These are phyloP conservation scores for Pseudogymnoascus pannorum DNA, from an alignment of 2,329 filamentous ascomycete species.

Conservation along the genomic window DNA sequence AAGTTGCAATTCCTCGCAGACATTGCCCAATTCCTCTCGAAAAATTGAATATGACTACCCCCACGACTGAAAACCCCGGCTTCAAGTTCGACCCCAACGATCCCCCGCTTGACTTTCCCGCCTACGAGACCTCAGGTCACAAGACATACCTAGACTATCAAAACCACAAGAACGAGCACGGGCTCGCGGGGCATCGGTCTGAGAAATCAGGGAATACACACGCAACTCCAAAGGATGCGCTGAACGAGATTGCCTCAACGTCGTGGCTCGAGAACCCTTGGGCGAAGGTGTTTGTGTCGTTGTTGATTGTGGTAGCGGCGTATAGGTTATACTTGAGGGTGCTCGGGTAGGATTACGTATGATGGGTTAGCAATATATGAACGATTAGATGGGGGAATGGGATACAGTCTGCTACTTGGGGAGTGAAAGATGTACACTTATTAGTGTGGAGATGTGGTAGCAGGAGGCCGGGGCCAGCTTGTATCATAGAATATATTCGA, in stretches of 20 bases:
- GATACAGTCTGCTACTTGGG: not conserved
- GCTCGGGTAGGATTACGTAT: not conserved
- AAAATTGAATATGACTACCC: conserved; percentile 1
- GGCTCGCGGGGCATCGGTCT: not conserved
- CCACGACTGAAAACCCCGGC: not conserved
- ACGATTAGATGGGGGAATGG: not conserved
- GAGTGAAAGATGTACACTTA: not conserved
- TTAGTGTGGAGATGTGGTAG: not conserved
- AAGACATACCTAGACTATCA: conserved; percentile 1
- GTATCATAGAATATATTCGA: conserved; percentile 4
- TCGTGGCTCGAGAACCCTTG: conserved; percentile 2
- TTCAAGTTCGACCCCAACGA: conserved; percentile 4
- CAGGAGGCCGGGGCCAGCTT: not conserved
- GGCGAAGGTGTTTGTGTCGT: not conserved
- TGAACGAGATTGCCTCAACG: not conserved
- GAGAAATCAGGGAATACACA: not conserved
- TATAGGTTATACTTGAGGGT: conserved; percentile 2
- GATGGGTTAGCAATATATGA: not conserved
- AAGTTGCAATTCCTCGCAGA: not conserved
- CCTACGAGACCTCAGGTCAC: conserved; percentile 5
- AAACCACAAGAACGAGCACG: conserved; percentile 1
- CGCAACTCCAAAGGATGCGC: not conserved
- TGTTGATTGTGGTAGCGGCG: not conserved
- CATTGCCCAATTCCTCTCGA: not conserved
- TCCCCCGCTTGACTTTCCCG: not conserved